Percentiles rank a stretch among this genome's conserved stretches.
phyloP scores from a whole-genome alignment of 2,329 filamentous ascomycete species.

The Microsporum ferrugineum region DNA sequence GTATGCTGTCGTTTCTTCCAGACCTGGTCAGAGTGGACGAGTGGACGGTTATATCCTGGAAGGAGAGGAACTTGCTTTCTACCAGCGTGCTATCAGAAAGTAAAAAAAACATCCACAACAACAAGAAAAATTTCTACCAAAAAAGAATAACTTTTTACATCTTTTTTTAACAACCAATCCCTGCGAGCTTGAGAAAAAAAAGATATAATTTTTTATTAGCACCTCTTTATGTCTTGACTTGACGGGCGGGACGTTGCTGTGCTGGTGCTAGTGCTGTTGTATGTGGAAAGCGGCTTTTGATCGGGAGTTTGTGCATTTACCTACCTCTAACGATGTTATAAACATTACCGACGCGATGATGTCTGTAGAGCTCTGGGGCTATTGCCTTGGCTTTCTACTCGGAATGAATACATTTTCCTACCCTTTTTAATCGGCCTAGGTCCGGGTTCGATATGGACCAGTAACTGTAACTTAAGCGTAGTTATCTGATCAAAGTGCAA shows the following conservation, averaged over 20 bases:
- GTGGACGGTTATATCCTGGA: slow-evolving; percentile 96
- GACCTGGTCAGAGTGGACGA: slow-evolving; percentile 94
- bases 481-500: too few species aligned
- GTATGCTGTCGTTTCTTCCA: slow-evolving; percentile 82
- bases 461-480: too few species aligned
- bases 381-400: slow-evolving; percentile 24
- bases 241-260: slow-evolving; percentile 2
- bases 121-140: slow-evolving; percentile 16
- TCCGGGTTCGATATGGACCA: too few species aligned
- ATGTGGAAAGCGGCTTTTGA: slow-evolving; percentile 9
- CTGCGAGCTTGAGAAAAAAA: slow-evolving; percentile 11
- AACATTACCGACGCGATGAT: slow-evolving; percentile 21
- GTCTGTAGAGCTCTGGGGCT: slow-evolving; percentile 31
- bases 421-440: not conserved
- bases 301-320: slow-evolving; percentile 28
- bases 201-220: slow-evolving; percentile 1
- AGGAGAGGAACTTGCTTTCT: slow-evolving; percentile 99
- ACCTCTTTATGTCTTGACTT: not conserved
- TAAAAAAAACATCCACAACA: slow-evolving; percentile 44
- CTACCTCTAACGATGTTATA: slow-evolving; percentile 17
- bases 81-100: slow-evolving; percentile 99
- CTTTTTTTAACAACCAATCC: slow-evolving; percentile 20
- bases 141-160: slow-evolving; percentile 9
- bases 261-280: slow-evolving; percentile 13
- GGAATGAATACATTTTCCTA: slow-evolving; percentile 21